Base-by-base conservation (phyloP, 331 rosid species). In the Quercus phellos region DNA sequence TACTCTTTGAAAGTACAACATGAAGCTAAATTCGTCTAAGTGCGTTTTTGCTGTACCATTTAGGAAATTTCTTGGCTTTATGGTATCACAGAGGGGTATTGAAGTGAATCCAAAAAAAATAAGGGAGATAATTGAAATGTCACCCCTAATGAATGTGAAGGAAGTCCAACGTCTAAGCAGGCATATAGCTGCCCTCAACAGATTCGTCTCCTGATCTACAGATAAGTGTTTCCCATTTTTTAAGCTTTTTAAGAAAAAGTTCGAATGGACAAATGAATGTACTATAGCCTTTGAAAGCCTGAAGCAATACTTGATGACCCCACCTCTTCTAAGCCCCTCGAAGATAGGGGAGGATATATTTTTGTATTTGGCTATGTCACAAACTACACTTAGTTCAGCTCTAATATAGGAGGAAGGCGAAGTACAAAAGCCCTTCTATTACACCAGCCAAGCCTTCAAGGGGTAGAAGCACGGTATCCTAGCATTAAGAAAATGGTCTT, bases 81-180 rank as follows among this genome's bases (percentile, higher is more conserved):
- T 54, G 59, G 59, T 54, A 0, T 54, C 59, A 1, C 0, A 18
- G 0, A 18, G 1, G 22, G 22, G 43, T 1, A 35, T 35, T 0
- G 4, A n/a, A 17, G 43, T 1, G 43, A 35, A 35, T 35, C 43
- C 2, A 35, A 6, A 35, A 2, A 55, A 55, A 17, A 1, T 55
- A 4, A n/a, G 19, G 7, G 22, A 2, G 4, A 55, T 18, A 0
- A 2, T 55, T 4, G 3, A n/a, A 4, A 55, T 55, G 22, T 1
- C 3, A 5, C 24, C 26, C 10, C 60, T 1, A 4, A 18, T 1
- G 3, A 54, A 17, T 18, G 9, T 1, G 22, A 55, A 55, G 11
- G 21, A 55, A n/a, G 8, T 55, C 9, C 4, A n/a, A 2, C 0
- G 3, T 2, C 0, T n/a, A 1, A n/a, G 8, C 0, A 12, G 11